Percentiles rank a stretch among this genome's conserved stretches.
phyloP scores from a whole-genome alignment of 441 rosid species.

The Mallotus repandus region DNA sequence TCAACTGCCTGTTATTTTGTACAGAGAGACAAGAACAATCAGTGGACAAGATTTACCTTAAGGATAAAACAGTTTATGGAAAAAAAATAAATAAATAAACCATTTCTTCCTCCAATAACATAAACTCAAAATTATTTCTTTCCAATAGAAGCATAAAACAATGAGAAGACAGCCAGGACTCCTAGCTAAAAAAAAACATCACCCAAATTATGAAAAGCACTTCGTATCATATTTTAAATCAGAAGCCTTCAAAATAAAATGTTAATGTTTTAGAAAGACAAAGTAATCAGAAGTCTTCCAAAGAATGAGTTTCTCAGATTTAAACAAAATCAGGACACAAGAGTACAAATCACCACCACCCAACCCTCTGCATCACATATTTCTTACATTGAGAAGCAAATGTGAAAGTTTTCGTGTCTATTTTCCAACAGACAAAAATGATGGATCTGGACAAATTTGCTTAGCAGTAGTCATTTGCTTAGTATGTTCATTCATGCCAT shows the following conservation, averaged over 20 bases:
- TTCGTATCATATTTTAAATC: background rate
- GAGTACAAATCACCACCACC: background rate
- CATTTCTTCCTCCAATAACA: background rate
- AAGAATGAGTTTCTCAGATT: background rate
- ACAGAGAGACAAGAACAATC: conserved; percentile 15
- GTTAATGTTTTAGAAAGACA: background rate
- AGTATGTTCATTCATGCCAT: background rate
- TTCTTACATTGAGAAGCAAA: background rate
- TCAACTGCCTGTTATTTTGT: conserved; percentile 79
- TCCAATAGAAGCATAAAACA: conserved; percentile 6
- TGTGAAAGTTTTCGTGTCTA: background rate
- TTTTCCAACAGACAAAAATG: background rate
- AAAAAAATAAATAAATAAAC: background rate
- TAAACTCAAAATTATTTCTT: background rate
- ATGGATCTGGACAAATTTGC: conserved; percentile 1
- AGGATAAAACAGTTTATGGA: background rate
- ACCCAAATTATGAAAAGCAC: background rate
- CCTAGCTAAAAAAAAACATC: background rate
- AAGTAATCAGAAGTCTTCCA: background rate
- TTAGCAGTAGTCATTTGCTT: background rate
- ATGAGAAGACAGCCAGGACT: background rate
- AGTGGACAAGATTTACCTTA: background rate
- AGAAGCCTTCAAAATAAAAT: background rate
- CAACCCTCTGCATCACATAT: background rate
- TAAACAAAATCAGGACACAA: background rate